A percentile compares a stretch with the other conserved stretches of the same genome.
These are phyloP conservation scores for Talaromyces albobiverticillius DNA, from an alignment of 2,329 filamentous ascomycete genomes.

Conservation along the genomic window DNA sequence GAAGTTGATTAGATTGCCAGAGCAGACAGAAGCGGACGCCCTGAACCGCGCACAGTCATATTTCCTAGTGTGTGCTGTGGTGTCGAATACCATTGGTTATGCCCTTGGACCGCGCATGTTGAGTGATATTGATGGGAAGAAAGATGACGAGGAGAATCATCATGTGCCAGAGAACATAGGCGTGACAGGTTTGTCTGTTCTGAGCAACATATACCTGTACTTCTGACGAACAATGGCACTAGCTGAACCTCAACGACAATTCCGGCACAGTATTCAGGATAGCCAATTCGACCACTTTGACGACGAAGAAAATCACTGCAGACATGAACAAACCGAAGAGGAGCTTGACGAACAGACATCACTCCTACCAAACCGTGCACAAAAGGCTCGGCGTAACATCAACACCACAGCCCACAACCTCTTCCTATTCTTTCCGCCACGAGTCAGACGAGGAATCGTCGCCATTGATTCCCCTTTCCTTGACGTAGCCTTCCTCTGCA, in stretches of 20 bases:
- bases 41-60: slow-evolving; percentile 62
- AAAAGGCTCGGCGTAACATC: slow-evolving; percentile 18
- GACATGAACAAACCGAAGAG: slow-evolving; percentile 23
- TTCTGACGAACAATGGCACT: not conserved
- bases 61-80: slow-evolving; percentile 64
- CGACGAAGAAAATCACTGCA: not conserved
- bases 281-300: not conserved
- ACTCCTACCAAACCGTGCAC: slow-evolving; percentile 45
- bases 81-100: slow-evolving; percentile 63
- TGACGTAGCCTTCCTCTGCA: slow-evolving; percentile 62
- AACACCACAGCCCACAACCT: slow-evolving; percentile 26
- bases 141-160: slow-evolving; percentile 20
- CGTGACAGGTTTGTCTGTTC: not conserved
- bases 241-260: slow-evolving; percentile 6
- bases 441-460: slow-evolving; percentile 34
- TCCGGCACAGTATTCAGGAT: not conserved
- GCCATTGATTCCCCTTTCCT: slow-evolving; percentile 51
- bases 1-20: slow-evolving; percentile 43
- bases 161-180: slow-evolving; percentile 13
- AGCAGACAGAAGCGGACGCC: slow-evolving; percentile 45
- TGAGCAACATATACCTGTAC: no score
- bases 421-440: slow-evolving; percentile 31
- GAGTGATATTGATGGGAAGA: slow-evolving; percentile 33
- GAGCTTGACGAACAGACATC: slow-evolving; percentile 48
- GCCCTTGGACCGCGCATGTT: slow-evolving; percentile 60